These are phyloP conservation scores for Cercospora zeina DNA, from an alignment of 2,329 filamentous ascomycete species.

Conservation along the genomic window DNA sequence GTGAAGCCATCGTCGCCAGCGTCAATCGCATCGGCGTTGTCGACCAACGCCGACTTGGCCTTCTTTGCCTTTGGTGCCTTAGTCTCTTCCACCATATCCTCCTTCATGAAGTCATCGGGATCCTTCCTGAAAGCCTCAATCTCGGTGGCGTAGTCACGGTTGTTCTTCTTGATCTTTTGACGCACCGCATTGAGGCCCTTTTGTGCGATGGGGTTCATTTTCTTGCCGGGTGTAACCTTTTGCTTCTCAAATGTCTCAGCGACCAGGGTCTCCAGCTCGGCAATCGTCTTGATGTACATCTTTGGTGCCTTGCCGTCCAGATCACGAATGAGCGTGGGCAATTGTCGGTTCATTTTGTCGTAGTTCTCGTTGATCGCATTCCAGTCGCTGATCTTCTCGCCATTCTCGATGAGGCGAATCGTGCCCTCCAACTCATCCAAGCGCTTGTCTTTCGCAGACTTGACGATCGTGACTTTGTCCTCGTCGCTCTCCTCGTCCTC, in stretches of 20 bases:
- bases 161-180: constrained; percentile 98
- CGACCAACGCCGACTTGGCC: constrained; percentile 50
- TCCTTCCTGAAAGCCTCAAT: constrained; percentile 84
- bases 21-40: constrained; percentile 53
- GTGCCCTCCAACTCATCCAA: constrained; percentile 89
- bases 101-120: constrained; percentile 85
- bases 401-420: constrained; percentile 91
- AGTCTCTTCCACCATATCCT: constrained; percentile 71
- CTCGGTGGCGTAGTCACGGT: constrained; percentile 87
- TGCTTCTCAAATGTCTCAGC: constrained; percentile 93
- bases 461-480: constrained; percentile 81
- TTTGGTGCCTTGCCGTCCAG: constrained; percentile 79
- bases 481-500: constrained; percentile 75
- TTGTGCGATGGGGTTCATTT: constrained; percentile 96
- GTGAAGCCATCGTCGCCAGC: constrained; percentile 84
- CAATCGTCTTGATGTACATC: constrained; percentile 86
- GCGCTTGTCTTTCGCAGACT: constrained; percentile 97
- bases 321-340: constrained; percentile 50
- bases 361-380: constrained; percentile 66
- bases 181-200: constrained; percentile 95
- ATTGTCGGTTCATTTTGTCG: constrained; percentile 62
- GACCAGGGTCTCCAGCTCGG: constrained; percentile 91
- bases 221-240: constrained; percentile 85
- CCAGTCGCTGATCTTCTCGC: constrained; percentile 97
- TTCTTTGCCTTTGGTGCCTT: constrained; percentile 54